These are phyloP conservation scores for Fusarium praegraminearum DNA, from an alignment of 2,329 filamentous ascomycete genomes.

Conservation along the genomic window DNA sequence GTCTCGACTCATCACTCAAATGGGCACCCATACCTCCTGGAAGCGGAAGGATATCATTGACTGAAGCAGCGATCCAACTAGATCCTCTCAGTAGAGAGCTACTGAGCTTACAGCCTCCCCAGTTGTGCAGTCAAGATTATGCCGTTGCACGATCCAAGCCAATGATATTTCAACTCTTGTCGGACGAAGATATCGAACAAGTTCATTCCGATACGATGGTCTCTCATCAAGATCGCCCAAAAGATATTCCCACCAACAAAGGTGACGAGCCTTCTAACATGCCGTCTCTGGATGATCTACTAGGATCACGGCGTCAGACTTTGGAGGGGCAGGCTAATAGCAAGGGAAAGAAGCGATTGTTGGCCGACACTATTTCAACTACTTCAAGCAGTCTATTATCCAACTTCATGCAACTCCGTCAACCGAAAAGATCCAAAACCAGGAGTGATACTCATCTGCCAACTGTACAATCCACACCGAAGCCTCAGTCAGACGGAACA, in stretches of 20 bases:
- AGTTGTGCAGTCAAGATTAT: conserved; percentile 37
- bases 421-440: conserved; percentile 44
- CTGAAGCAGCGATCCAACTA: conserved; percentile 31
- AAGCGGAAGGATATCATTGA: conserved; percentile 8
- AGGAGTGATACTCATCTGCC: neutral
- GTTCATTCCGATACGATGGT: neutral
- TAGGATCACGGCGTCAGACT: neutral
- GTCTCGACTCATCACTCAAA: conserved; percentile 39
- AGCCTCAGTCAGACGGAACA: neutral
- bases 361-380: conserved; percentile 30
- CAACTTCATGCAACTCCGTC: conserved; percentile 51
- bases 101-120: conserved; percentile 21
- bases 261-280: neutral
- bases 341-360: conserved; percentile 16
- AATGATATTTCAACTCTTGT: conserved; percentile 24
- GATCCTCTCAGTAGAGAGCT: conserved; percentile 13
- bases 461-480: neutral
- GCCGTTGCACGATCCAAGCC: neutral
- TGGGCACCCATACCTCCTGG: conserved; percentile 43
- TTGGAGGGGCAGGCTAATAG: conserved; percentile 8
- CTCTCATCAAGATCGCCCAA: neutral
- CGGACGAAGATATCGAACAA: conserved; percentile 44
- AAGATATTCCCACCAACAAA: neutral
- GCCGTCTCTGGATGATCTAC: conserved; percentile 8
- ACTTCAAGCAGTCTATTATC: conserved; percentile 48